Conservation (phyloP, 148 eudicot genomes). For the Amaranthus palmeri region DNA sequence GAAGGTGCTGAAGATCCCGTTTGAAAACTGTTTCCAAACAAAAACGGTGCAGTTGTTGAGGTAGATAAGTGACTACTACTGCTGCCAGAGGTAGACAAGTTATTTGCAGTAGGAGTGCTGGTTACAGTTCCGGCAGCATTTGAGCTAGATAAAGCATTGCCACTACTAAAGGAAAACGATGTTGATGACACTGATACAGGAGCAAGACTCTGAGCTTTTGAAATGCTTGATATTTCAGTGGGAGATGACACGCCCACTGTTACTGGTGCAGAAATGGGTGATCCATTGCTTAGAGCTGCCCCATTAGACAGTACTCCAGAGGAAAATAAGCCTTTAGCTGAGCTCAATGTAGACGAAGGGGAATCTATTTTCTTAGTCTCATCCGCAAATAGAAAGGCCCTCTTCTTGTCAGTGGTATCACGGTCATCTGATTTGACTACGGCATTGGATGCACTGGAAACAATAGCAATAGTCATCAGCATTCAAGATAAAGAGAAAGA, state of each 20-base stretch:
- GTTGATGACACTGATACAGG: slow-evolving; percentile 6
- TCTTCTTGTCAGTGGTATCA: slow-evolving; percentile 24
- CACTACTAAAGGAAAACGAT: slow-evolving; percentile 25
- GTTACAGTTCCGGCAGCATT: slow-evolving; percentile 15
- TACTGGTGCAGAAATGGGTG: slow-evolving; percentile 31
- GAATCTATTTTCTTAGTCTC: slow-evolving; percentile 17
- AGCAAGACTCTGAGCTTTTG: slow-evolving; percentile 17
- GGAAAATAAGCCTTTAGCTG: slow-evolving; percentile 26
- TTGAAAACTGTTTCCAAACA: slow-evolving; percentile 24
- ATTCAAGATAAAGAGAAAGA: neutral
- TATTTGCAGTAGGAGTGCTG: neutral
- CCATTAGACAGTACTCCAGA: slow-evolving; percentile 23
- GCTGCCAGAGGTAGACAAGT: slow-evolving; percentile 11
- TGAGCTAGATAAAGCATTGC: slow-evolving; percentile 18
- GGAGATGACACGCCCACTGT: slow-evolving; percentile 24
- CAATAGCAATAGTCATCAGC: slow-evolving; percentile 16
- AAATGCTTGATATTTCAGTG: slow-evolving; percentile 22
- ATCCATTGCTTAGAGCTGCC: slow-evolving; percentile 30
- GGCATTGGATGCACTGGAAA: slow-evolving; percentile 23
- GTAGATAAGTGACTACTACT: slow-evolving; percentile 18
- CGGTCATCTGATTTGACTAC: slow-evolving; percentile 24
- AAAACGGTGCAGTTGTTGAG: slow-evolving; percentile 23
- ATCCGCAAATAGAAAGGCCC: slow-evolving; percentile 8
- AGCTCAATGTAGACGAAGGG: slow-evolving; percentile 22
- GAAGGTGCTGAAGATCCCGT: slow-evolving; percentile 29